These are phyloP conservation scores for Clavispora fructus DNA, from an alignment of 805 yeast genomes.

Conservation along the genomic window DNA sequence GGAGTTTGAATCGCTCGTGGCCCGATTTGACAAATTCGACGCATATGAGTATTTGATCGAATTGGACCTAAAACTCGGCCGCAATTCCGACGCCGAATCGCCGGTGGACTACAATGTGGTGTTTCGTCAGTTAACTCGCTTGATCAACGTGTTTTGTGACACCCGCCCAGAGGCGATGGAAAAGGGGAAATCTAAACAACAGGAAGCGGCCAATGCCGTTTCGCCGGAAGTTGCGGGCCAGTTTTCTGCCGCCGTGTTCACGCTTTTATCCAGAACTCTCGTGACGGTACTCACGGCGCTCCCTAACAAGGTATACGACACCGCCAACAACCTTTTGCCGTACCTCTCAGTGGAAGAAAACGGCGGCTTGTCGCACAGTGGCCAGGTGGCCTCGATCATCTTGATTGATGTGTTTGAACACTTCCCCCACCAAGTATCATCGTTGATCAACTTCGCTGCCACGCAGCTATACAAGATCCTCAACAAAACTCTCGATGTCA, in stretches of 20 bases:
- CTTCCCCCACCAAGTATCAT: slow-evolving; percentile 31
- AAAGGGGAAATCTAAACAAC: slow-evolving; percentile 3
- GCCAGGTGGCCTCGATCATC: slow-evolving; percentile 24
- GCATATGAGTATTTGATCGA: slow-evolving; percentile 18
- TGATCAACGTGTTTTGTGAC: slow-evolving; percentile 21
- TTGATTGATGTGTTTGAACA: slow-evolving; percentile 34
- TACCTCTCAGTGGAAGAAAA: slow-evolving; percentile 17
- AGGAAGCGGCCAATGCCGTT: not conserved
- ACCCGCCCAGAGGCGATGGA: slow-evolving; percentile 3
- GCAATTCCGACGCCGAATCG: slow-evolving; percentile 1
- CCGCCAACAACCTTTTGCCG: slow-evolving; percentile 30
- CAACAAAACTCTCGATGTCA: slow-evolving; percentile 26
- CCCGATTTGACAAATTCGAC: slow-evolving; percentile 13
- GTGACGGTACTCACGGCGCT: slow-evolving; percentile 22
- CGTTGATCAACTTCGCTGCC: slow-evolving; percentile 30
- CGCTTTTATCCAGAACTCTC: slow-evolving; percentile 26
- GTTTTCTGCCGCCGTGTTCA: slow-evolving; percentile 6
- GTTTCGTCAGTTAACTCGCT: slow-evolving; percentile 20
- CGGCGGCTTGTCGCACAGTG: slow-evolving; percentile 13
- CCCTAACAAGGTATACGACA: slow-evolving; percentile 33
- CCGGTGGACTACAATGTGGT: slow-evolving; percentile 12
- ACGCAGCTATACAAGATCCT: slow-evolving; percentile 35
- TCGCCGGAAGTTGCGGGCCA: not conserved
- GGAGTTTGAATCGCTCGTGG: slow-evolving; percentile 3
- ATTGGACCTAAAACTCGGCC: slow-evolving; percentile 15